phyloP scores from a whole-genome alignment of 495 filamentous ascomycete genomes.

The Podospora sp. region DNA sequence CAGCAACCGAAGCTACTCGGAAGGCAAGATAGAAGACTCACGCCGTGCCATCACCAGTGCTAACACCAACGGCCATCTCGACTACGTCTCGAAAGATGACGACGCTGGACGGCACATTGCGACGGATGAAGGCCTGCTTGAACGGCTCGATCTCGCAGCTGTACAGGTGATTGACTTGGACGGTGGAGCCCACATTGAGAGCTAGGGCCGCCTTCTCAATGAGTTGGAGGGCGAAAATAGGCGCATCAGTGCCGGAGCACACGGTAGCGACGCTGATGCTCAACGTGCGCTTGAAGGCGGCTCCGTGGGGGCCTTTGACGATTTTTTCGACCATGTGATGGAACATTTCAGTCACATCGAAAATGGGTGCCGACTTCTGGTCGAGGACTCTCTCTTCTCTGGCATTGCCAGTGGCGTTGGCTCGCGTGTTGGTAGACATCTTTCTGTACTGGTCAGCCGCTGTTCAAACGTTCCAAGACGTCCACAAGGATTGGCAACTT shows the following conservation, averaged over 20 bases:
- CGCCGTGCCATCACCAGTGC: constrained; percentile 48
- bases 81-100: constrained; percentile 71
- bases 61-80: constrained; percentile 51
- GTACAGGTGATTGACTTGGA: constrained; percentile 67
- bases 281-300: constrained; percentile 12
- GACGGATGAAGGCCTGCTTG: constrained; percentile 80
- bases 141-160: constrained; percentile 77
- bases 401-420: not conserved
- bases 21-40: constrained; percentile 45
- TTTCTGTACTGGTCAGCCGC: not conserved
- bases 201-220: constrained; percentile 35
- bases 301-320: not conserved
- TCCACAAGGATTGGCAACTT: too few species aligned
- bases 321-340: constrained; percentile 31
- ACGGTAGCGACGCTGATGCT: constrained; percentile 68
- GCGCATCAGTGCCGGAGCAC: constrained; percentile 83
- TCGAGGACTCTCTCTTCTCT: not conserved
- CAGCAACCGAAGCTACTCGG: constrained; percentile 14
- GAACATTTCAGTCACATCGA: constrained; percentile 36
- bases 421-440: not conserved
- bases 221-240: constrained; percentile 67
- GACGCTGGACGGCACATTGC: constrained; percentile 63
- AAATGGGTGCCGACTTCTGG: constrained; percentile 14
- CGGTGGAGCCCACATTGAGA: constrained; percentile 16
- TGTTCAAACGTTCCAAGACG: too few species aligned